Evolutionary conservation across 495 filamentous ascomycete species (phyloP).

Genomic region (Jackrogersella multiformis): DNA sequence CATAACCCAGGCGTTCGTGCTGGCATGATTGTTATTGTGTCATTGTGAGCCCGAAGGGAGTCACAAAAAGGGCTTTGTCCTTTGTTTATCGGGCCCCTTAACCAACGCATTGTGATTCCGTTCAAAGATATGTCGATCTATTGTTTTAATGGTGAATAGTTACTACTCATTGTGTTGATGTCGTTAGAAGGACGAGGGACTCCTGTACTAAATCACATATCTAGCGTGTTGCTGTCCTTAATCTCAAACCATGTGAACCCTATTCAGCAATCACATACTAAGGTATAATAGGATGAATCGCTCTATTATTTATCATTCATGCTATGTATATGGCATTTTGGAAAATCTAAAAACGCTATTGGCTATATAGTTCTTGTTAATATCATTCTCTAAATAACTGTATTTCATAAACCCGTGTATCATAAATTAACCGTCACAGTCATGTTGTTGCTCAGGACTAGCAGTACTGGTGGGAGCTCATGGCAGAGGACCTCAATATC

Average conservation of each 20-base stretch:
- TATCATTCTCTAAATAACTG: too few relatives aligned
- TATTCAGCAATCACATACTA: too few relatives aligned
- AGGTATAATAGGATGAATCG: too few relatives aligned
- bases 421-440: constrained; percentile 86
- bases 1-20: not conserved
- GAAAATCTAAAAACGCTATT: too few relatives aligned
- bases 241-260: too few relatives aligned
- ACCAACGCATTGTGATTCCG: constrained; percentile 28
- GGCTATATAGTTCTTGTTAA: too few relatives aligned
- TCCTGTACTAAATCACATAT: not conserved
- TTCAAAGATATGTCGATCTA: not conserved
- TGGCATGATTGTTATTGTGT: constrained; percentile 11
- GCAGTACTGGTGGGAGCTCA: constrained; percentile 71
- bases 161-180: not conserved
- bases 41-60: constrained; percentile 16
- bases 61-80: constrained; percentile 27
- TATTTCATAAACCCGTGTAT: not conserved
- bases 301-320: too few relatives aligned
- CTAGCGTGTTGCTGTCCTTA: not conserved
- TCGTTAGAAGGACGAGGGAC: not conserved
- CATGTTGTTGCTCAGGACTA: constrained; percentile 92
- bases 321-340: too few relatives aligned
- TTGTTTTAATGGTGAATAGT: constrained; percentile 6
- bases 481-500: constrained; percentile 80
- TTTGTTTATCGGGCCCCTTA: not conserved